These are phyloP conservation scores for Saprolegnia diclina DNA, from an alignment of 352 stramenopile genomes.

Conservation along the genomic window DNA sequence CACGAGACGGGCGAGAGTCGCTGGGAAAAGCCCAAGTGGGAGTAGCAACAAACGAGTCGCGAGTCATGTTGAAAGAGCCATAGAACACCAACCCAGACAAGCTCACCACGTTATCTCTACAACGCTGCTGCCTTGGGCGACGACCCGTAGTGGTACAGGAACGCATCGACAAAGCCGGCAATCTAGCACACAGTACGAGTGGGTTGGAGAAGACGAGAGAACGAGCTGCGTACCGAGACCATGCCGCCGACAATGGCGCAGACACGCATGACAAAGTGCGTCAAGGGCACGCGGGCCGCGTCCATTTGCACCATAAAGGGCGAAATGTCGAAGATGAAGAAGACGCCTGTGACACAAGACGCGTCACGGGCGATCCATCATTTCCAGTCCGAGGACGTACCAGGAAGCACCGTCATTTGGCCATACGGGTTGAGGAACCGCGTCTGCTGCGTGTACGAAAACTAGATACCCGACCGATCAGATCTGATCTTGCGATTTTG, in stretches of 20 bases:
- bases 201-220: neutral
- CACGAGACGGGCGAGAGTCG: constrained; percentile 62
- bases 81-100: neutral
- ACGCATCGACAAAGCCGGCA: constrained; percentile 79
- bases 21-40: constrained; percentile 38
- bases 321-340: constrained; percentile 82
- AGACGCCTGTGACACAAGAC: constrained; percentile 40
- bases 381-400: constrained; percentile 32
- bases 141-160: constrained; percentile 50
- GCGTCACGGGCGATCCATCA: neutral
- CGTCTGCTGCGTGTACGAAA: constrained; percentile 75
- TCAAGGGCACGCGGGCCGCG: constrained; percentile 71
- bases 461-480: constrained; percentile 38
- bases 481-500: no score
- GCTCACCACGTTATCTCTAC: neutral
- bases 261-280: constrained; percentile 81
- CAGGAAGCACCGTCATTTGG: constrained; percentile 64
- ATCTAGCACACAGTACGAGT: constrained; percentile 38
- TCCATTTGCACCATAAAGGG: constrained; percentile 84
- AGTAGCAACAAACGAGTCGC: neutral
- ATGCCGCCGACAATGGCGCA: constrained; percentile 78
- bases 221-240: constrained; percentile 55
- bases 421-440: constrained; percentile 63
- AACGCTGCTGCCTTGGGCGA: neutral
- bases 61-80: neutral